Evolutionary conservation across 2,329 filamentous ascomycete genomes (phyloP), one percentile per base, ranked within the genome.

Genomic region (Aspergillus sclerotialis): DNA sequence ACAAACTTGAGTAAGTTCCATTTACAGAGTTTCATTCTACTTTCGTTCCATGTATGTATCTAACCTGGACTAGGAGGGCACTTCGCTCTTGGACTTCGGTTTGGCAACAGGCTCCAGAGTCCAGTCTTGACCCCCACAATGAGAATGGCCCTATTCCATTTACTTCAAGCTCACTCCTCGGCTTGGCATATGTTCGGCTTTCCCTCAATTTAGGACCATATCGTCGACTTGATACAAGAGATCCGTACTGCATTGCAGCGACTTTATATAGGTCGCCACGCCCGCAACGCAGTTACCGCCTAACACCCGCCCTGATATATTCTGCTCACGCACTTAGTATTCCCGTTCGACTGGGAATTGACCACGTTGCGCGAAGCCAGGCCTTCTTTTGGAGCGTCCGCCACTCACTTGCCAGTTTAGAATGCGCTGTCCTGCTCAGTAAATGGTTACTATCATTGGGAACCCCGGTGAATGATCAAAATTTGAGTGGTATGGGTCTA

Each of bases 241-340:
- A 84, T 47, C 73, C 77, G 2, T 60, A 69, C 30, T 55, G 75
- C 17, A 79, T 84, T 40, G 79, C 79, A 1, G 68, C 69, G 24
- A 72, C 76, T 1, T 71, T 84, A 41, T 69, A 69, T 35, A 69
- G 73, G 30, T 74, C 75, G 12, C 76, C 78, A 1, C 63, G 73
- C 16, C 68, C 82, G 8, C 66, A 73, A 13, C 69, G 80, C 33
- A 79, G 73, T 34, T 63, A 72, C 13, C 72, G 75, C 19, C 67
- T 83, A 15, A 77, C 75, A 21, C 67, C 78, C 29, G 80, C 80
- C 1, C 73, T 84, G 0, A 70, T 82, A 17, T 80, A 84, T 47
- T 76, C 78, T 1, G 75, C 80, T 17, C 80, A 84, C 50, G 79
- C 80, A 0, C 61, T 85, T 23, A 80, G 78, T 3, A 78, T 82